Evolutionary conservation across 306 rosid species (phyloP).

Genomic region (Lupinus albus): DNA sequence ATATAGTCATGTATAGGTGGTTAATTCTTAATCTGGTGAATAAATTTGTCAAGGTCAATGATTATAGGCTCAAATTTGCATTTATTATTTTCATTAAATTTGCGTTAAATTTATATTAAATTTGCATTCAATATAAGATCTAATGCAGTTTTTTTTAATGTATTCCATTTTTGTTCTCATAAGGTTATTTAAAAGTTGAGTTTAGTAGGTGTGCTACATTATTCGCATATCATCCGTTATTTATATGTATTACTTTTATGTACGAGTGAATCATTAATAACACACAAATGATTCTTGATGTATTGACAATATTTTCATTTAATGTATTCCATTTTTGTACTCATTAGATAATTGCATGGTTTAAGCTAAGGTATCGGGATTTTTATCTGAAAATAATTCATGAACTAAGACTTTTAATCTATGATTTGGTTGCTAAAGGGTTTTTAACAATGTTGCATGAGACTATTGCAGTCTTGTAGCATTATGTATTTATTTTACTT

Average conservation of each 20-base stretch:
- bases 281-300: too few species aligned
- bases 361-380: slow-evolving; percentile 5
- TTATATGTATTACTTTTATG: too few species aligned
- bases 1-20: not conserved
- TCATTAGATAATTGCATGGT: too few species aligned
- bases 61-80: slow-evolving; percentile 8
- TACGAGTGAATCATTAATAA: too few species aligned
- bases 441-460: not conserved
- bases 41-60: slow-evolving; percentile 3
- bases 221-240: too few species aligned
- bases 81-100: slow-evolving; percentile 14
- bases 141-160: not conserved
- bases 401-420: not conserved
- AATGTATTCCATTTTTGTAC: too few species aligned
- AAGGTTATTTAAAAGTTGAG: not conserved
- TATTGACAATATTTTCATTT: too few species aligned
- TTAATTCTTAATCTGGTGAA: slow-evolving; percentile 1
- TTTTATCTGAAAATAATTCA: too few species aligned
- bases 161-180: slow-evolving; percentile 25
- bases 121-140: slow-evolving; percentile 10
- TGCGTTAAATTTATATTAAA: too few species aligned
- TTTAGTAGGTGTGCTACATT: too few species aligned
- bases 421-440: not conserved
- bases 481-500: not conserved
- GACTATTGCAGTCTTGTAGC: slow-evolving; percentile 12